Evolutionary conservation across 208 protist species (phyloP).

Genomic region (Endotrypanum monterogeii): DNA sequence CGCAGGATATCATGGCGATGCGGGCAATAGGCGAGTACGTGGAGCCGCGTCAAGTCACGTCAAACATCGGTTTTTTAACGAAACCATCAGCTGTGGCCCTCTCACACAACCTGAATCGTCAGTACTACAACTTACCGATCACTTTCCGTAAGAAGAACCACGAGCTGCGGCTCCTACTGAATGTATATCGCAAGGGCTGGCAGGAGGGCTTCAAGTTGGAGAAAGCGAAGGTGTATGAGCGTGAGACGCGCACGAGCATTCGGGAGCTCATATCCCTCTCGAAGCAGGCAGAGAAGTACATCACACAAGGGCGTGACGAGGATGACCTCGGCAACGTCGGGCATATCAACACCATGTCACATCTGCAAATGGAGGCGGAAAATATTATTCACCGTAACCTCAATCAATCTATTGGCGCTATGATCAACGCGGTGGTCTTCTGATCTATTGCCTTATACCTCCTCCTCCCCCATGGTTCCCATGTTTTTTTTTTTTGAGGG

Average conservation of each 20-base stretch:
- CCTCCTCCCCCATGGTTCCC: not conserved
- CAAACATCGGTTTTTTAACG: constrained; percentile 98
- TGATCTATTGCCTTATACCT: constrained; percentile 34
- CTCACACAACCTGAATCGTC: constrained; percentile 97
- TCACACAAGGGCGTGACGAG: constrained; percentile 82
- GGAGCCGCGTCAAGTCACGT: constrained; percentile 99
- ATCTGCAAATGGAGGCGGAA: constrained; percentile 81
- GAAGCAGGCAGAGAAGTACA: constrained; percentile 82
- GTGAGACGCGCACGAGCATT: constrained; percentile 72
- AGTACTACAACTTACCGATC: constrained; percentile 99
- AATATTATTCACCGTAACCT: constrained; percentile 79
- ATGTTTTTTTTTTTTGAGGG: not conserved
- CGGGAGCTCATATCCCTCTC: constrained; percentile 72
- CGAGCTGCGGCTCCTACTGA: constrained; percentile 99
- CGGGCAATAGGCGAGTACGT: constrained; percentile 74
- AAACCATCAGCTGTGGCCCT: constrained; percentile 98
- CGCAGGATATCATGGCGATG: constrained; percentile 87
- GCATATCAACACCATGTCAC: constrained; percentile 73
- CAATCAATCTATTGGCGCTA: constrained; percentile 82
- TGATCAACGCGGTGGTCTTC: constrained; percentile 90
- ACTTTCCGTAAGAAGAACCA: constrained; percentile 99
- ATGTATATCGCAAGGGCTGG: constrained; percentile 99
- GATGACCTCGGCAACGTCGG: constrained; percentile 89
- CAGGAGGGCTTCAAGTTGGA: constrained; percentile 95
- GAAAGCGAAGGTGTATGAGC: constrained; percentile 64